Evolutionary conservation across 768 basidiomycete species (phyloP).

Genomic region (Podaxis pistillaris): DNA sequence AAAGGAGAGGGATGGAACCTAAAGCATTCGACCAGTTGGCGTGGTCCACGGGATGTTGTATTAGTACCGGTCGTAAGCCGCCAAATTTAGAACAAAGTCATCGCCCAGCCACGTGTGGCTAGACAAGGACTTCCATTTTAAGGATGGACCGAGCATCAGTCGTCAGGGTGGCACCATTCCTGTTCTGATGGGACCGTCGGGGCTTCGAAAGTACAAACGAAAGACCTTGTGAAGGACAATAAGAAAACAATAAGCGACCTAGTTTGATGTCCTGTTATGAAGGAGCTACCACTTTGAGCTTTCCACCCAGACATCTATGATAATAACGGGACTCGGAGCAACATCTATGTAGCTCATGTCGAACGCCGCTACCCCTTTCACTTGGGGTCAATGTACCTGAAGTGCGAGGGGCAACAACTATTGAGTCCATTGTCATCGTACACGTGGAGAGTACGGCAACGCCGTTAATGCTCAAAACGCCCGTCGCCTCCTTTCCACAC

Average conservation of each 20-base stretch:
- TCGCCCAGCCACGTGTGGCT: slow-evolving; percentile 10
- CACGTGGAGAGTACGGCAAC: background rate
- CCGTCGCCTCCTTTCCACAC: too few relatives aligned
- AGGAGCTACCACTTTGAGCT: background rate
- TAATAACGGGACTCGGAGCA: background rate
- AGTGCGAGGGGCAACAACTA: background rate
- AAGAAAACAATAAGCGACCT: slow-evolving; percentile 1
- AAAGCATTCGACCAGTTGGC: slow-evolving; percentile 8
- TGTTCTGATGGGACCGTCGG: slow-evolving; percentile 7
- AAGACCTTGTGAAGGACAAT: slow-evolving; percentile 2
- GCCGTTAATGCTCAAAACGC: background rate
- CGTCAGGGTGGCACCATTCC: slow-evolving; percentile 1
- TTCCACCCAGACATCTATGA: background rate
- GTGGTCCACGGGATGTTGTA: background rate
- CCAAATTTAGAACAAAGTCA: slow-evolving; percentile 12
- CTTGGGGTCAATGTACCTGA: background rate
- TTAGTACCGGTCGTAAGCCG: slow-evolving; percentile 8
- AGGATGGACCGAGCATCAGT: slow-evolving; percentile 5
- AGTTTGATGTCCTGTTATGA: slow-evolving; percentile 1
- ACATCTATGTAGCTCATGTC: too few relatives aligned
- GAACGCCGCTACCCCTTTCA: background rate
- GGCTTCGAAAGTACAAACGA: slow-evolving; percentile 6
- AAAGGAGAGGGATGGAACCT: background rate
- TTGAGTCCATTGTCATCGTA: background rate
- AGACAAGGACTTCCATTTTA: slow-evolving; percentile 11